Evolutionary conservation across 768 basidiomycete species (phyloP).

Genomic region (Suillus brevipes): DNA sequence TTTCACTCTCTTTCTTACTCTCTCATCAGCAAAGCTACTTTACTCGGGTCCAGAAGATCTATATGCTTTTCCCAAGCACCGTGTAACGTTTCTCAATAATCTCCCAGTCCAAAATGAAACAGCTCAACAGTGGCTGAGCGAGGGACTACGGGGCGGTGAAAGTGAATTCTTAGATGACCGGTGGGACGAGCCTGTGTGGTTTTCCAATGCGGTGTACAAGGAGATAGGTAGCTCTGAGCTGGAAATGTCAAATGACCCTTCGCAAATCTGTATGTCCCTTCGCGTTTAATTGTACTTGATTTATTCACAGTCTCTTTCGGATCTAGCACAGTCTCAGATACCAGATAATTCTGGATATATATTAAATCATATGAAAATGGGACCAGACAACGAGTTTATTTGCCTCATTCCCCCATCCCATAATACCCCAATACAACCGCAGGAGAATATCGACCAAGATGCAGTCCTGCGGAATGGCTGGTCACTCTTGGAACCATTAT

Average conservation of each 20-base stretch:
- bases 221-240: slow-evolving; percentile 60
- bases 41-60: slow-evolving; percentile 80
- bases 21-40: slow-evolving; percentile 37
- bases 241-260: slow-evolving; percentile 25
- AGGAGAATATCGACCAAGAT: slow-evolving; percentile 60
- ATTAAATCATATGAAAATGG: slow-evolving; percentile 76
- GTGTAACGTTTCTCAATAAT: slow-evolving; percentile 75
- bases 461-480: slow-evolving; percentile 74
- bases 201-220: slow-evolving; percentile 44
- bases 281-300: slow-evolving; percentile 17
- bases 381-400: slow-evolving; percentile 66
- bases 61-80: slow-evolving; percentile 80
- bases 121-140: slow-evolving; percentile 69
- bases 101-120: slow-evolving; percentile 74
- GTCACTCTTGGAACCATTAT: slow-evolving; percentile 77
- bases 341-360: slow-evolving; percentile 40
- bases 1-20: slow-evolving; percentile 23
- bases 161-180: slow-evolving; percentile 73
- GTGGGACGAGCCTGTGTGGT: slow-evolving; percentile 44
- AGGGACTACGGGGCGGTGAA: slow-evolving; percentile 75
- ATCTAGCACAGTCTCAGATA: slow-evolving; percentile 22
- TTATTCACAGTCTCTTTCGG: slow-evolving; percentile 15
- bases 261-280: slow-evolving; percentile 40
- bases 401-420: slow-evolving; percentile 75
- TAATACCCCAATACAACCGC: slow-evolving; percentile 40